Base-by-base conservation (phyloP, 23 red algal species). In the Gracilaria domingensis region DNA sequence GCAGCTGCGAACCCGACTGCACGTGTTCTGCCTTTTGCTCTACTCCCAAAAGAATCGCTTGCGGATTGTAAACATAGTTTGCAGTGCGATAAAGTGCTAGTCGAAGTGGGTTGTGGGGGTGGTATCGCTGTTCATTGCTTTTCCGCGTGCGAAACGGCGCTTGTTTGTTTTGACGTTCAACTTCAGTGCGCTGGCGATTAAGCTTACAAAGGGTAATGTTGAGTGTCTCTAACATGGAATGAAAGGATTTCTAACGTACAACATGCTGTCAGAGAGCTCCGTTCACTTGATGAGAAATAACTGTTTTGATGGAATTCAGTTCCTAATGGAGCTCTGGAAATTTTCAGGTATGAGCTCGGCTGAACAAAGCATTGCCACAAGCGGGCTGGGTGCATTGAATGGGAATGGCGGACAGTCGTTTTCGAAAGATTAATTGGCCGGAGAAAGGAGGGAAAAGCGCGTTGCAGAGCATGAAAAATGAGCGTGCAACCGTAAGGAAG, bases 91-190 rank as follows among this genome's bases (percentile, higher is more conserved):
- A 54, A 39, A 21, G 54, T 89, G 33, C 28, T 85, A 29, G 78
- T 95, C 8, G 97, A 99, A 67, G 77, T 47, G 0, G 97, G 97
- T 26, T 96, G 97, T 54, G 97, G 97, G 18, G 94, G 87, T 24
- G 97, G 97, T 8, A 96, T 95, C 69, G 88, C 89, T 38, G 76
- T 96, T 32, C 92, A 90, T 48, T 94, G n/a, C 97, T 16, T 39
- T 99, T 34, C 73, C 96, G 20, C 89, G 97, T 35, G 97, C 97
- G 26, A 96, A 99, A 32, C 70, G 83, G 20, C 45, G 83, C 38
- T 54, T 94, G 61, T 96, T 92, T 82, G 85, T 79, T 6, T 92
- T 94, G 64, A 93, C 92, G 14, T 93, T 96, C 64, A 94, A 99
- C 66, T 92, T 93, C 25, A 87, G 87, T 29, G 74, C 71, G 23